These are phyloP conservation scores for Solanum lycopersicoides DNA, from an alignment of 257 asterid genomes.

Conservation along the genomic window DNA sequence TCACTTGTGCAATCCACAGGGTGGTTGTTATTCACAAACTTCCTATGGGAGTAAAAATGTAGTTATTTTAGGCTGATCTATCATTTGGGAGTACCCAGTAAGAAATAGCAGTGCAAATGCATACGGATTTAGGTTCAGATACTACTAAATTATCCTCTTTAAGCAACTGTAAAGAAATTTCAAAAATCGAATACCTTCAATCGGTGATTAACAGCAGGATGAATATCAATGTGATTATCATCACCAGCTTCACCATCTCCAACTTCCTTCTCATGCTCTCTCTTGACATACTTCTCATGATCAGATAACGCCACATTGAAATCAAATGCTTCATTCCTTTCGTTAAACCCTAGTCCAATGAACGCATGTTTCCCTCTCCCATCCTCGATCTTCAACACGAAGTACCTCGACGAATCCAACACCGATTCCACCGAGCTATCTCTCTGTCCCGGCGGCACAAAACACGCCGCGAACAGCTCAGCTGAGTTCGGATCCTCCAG, in stretches of 20 bases:
- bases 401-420: conserved; percentile 84
- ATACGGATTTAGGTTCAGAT: background rate
- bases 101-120: background rate
- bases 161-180: background rate
- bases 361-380: conserved; percentile 91
- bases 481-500: conserved; percentile 88
- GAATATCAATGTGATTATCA: conserved; percentile 60
- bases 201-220: conserved; percentile 89
- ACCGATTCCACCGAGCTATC: conserved; percentile 87
- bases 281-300: conserved; percentile 84
- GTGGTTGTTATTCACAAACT: background rate
- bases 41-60: background rate
- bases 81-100: background rate
- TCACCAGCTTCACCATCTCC: conserved; percentile 31
- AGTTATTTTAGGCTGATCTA: background rate
- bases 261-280: conserved; percentile 60
- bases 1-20: background rate
- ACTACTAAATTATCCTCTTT: background rate
- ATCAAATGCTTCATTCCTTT: conserved; percentile 97
- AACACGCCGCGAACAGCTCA: conserved; percentile 95
- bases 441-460: conserved; percentile 75
- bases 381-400: conserved; percentile 88
- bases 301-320: conserved; percentile 85
- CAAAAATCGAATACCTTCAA: conserved; percentile 35
- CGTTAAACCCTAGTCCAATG: conserved; percentile 76